A percentile compares a stretch with the other conserved stretches of the same genome.
Evolutionary conservation across 768 basidiomycete genomes (phyloP).

Genomic region (Clitopilus passeckerianus): DNA sequence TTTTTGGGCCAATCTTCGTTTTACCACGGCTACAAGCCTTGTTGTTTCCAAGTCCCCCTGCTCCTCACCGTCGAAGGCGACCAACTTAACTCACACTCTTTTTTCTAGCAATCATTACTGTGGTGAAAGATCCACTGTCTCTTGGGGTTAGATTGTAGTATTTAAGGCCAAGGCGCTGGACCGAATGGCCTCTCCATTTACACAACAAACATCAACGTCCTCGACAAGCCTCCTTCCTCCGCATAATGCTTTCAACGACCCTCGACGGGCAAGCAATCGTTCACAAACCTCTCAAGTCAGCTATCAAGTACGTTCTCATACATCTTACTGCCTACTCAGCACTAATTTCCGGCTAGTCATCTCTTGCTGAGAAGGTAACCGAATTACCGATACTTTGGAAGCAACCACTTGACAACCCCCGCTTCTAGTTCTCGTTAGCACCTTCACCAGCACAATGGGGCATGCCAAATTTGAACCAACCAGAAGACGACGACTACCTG

Average conservation of each 20-base stretch:
- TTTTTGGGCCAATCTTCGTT: not conserved
- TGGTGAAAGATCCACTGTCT: not conserved
- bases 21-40: not conserved
- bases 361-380: slow-evolving; percentile 25
- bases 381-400: not conserved
- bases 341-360: slow-evolving; percentile 13
- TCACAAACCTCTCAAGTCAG: slow-evolving; percentile 1
- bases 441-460: slow-evolving; percentile 48
- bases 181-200: slow-evolving; percentile 16
- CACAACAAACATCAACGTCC: slow-evolving; percentile 13
- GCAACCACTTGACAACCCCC: not conserved
- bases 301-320: slow-evolving; percentile 9
- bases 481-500: slow-evolving; percentile 60
- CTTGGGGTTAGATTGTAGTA: not conserved
- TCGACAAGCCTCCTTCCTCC: slow-evolving; percentile 13
- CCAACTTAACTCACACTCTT: slow-evolving; percentile 1
- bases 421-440: slow-evolving; percentile 30
- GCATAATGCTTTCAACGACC: slow-evolving; percentile 1
- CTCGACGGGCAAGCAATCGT: slow-evolving; percentile 2
- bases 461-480: slow-evolving; percentile 30
- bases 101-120: slow-evolving; percentile 1
- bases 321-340: not conserved
- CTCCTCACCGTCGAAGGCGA: not conserved
- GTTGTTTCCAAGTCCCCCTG: not conserved
- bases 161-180: not conserved